Base-by-base conservation (phyloP, 2,329 filamentous ascomycete species). In the Colletotrichum lentis region DNA sequence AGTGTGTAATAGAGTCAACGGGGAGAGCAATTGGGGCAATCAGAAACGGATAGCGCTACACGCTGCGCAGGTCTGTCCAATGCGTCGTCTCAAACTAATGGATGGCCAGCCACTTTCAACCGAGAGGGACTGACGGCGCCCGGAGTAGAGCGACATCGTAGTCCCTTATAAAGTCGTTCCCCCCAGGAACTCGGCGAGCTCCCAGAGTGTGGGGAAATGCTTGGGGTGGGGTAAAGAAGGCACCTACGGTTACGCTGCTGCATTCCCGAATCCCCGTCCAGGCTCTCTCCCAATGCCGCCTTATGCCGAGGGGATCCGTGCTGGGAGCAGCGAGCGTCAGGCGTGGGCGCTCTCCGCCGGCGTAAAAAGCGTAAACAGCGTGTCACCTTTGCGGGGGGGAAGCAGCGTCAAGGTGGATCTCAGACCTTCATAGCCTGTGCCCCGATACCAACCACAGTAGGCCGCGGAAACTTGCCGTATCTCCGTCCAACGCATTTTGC, bases 221-320 rank as follows among this genome's bases (percentile, higher is more conserved):
- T 57, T 65, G 65, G 56, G 57, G 66, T 66, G 69, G 69, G 69
- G 67, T 63, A 58, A 35, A 60, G 59, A 61, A 56, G 60, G 67
- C 56, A 50, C 44, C 31, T 35, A 35, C 47, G 55, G 47, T 59
- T 59, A 66, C 50, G 44, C 49, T 41, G 35, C 44, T 41, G n/a
- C 31, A 35, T 10, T 35, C 31, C 49, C 27, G 35, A 47, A 52
- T 62, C 66, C 61, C 58, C 47, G 49, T 46, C 52, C 20, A 54
- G 18, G 56, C 44, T 52, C 66, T 60, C 44, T 52, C 66, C 56
- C 47, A 67, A 71, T 69, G 69, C 70, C 70, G 70, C 52, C 49
- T 52, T 27, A 67, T 67, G 69, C 70, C 70, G 70, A 71, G 59
- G 57, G 52, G 39, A 58, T 53, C 64, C 59, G 63, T 55, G 49